Percentiles rank a stretch among this genome's conserved stretches.
phyloP scores from a whole-genome alignment of 2,329 filamentous ascomycete genomes.

The Myriosclerotinia scirpicola region DNA sequence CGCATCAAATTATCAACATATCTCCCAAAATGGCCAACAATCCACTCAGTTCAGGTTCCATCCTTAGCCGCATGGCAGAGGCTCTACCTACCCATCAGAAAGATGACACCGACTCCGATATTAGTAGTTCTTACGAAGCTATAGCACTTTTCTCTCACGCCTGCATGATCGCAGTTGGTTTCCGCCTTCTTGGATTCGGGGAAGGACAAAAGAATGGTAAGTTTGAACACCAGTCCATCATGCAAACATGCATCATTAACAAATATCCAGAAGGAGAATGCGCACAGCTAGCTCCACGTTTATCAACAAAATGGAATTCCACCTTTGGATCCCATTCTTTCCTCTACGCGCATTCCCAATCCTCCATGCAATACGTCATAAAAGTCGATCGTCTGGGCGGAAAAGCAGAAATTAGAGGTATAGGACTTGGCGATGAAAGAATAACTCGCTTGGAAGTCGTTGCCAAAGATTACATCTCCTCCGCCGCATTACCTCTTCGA shows the following conservation, averaged over 20 bases:
- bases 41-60: conserved; percentile 47
- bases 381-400: conserved; percentile 79
- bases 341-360: conserved; percentile 82
- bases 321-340: conserved; percentile 72
- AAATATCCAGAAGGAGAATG: conserved; percentile 53
- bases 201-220: conserved; percentile 75
- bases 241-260: conserved; percentile 19
- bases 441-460: conserved; percentile 76
- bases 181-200: conserved; percentile 77
- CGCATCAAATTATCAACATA: neutral
- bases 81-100: conserved; percentile 56
- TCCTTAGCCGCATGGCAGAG: conserved; percentile 59
- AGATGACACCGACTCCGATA: conserved; percentile 57
- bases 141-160: conserved; percentile 82
- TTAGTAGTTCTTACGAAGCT: conserved; percentile 76
- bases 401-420: conserved; percentile 79
- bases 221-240: conserved; percentile 27
- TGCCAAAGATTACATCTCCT: conserved; percentile 72
- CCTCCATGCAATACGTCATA: conserved; percentile 78
- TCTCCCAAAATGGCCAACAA: conserved; percentile 37
- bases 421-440: conserved; percentile 77
- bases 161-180: conserved; percentile 76
- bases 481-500: conserved; percentile 55
- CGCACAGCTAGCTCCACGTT: conserved; percentile 56
- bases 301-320: conserved; percentile 80